phyloP scores from a whole-genome alignment of 805 yeast species.

The Yamadazyma akitaensis region DNA sequence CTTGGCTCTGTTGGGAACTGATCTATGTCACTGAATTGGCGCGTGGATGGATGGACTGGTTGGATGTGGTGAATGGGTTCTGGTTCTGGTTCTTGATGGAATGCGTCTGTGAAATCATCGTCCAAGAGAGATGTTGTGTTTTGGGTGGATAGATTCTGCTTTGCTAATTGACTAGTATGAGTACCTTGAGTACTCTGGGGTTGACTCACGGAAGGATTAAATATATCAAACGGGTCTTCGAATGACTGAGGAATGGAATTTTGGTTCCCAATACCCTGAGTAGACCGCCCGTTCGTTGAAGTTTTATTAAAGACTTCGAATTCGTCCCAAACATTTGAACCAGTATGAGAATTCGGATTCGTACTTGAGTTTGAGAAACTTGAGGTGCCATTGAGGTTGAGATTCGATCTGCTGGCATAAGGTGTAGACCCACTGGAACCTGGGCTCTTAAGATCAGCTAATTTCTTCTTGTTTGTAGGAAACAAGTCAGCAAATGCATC shows the following conservation, averaged over 20 bases:
- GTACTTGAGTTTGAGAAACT: not conserved
- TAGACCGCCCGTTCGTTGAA: not conserved
- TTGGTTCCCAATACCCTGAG: not conserved
- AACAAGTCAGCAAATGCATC: constrained; percentile 46
- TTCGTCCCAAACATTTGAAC: constrained; percentile 8
- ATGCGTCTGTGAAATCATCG: constrained; percentile 44
- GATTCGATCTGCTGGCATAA: not conserved
- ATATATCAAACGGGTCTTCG: not conserved
- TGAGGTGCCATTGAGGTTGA: not conserved
- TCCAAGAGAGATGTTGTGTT: constrained; percentile 26
- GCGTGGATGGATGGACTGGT: not conserved
- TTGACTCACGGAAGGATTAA: not conserved
- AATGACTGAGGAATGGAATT: not conserved
- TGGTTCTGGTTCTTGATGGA: constrained; percentile 8
- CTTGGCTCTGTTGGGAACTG: not conserved
- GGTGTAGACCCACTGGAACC: not conserved
- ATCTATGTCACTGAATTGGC: not conserved
- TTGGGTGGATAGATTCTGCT: not conserved
- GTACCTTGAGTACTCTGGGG: not conserved
- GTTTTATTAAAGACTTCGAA: constrained; percentile 10
- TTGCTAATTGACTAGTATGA: not conserved
- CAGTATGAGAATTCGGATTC: not conserved
- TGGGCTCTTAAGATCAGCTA: constrained; percentile 11
- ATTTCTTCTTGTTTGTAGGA: constrained; percentile 23
- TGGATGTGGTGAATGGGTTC: not conserved